Evolutionary conservation across 148 eudicot genomes (phyloP), one percentile per base, ranked within the genome.

Genomic region (Mesembryanthemum crystallinum): DNA sequence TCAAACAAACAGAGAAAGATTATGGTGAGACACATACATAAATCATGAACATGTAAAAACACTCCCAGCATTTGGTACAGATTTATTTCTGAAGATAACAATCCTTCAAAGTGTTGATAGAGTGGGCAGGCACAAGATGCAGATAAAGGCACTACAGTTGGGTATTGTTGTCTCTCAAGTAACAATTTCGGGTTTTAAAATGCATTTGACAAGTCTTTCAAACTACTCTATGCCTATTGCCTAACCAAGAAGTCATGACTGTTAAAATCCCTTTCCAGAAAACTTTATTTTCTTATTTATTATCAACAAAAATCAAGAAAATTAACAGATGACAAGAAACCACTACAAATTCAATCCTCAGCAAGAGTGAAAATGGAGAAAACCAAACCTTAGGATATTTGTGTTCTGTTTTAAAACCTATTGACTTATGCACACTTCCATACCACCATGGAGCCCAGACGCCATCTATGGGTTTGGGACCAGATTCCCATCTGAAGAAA

Each of bases 361-460:
- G 1, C 11, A 18, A 14, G 7, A 66, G 59, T 42, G 27, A 71
- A 59, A 43, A 79, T 64, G 75, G 6, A 60, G 57, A 28, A 11
- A 76, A 74, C 35, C 85, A 76, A 79, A 95, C 99, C 84, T 79
- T 79, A 54, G 92, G 91, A 80, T 90, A 92, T 71, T 81, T 84
- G 49, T 58, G 83, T 71, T 85, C 83, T 49, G 84, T 73, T 29
- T 81, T 74, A 59, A 95, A 95, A 58, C 96, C 84, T 28, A 91
- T 88, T 33, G 97, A 95, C 64, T 89, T 89, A 78, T 89, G 99
- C 42, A 89, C 91, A 76, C 82, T 87, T 67, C 52, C 78, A 77
- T 95, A 92, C 99, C 99, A 95, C 91, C 97, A 95, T 29, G 99
- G 96, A 33, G 96, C 99, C 99, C 99, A 95, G 29, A 86, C 60